Evolutionary conservation across 2,329 filamentous ascomycete genomes (phyloP).

Genomic region (Phyllosticta citrichinensis): DNA sequence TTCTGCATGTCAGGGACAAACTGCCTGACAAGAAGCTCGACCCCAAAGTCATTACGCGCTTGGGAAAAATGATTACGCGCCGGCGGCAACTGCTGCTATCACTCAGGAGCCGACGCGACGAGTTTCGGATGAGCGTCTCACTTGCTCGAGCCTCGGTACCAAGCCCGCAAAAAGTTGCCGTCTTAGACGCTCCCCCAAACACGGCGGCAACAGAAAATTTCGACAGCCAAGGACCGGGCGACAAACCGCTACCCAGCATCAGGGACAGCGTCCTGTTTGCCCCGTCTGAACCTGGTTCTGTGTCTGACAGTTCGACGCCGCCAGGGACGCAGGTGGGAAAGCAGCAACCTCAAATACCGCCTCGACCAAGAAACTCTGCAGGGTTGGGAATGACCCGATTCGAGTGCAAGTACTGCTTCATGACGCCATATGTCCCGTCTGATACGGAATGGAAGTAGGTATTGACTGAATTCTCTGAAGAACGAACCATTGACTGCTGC

Average conservation of each 20-base stretch:
- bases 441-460: neutral
- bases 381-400: neutral
- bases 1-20: slow-evolving; percentile 12
- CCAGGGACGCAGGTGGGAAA: neutral
- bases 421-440: neutral
- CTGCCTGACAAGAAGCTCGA: neutral
- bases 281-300: neutral
- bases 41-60: neutral
- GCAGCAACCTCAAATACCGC: neutral
- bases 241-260: neutral
- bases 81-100: slow-evolving; percentile 12
- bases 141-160: neutral
- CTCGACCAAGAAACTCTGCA: neutral
- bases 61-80: slow-evolving; percentile 12
- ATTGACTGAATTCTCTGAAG: neutral
- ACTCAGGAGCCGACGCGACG: slow-evolving; percentile 6
- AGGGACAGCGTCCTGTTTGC: neutral
- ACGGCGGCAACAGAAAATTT: neutral
- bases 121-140: neutral
- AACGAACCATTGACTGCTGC: neutral
- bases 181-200: neutral
- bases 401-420: neutral
- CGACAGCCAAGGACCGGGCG: neutral
- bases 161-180: neutral
- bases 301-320: neutral